Evolutionary conservation across 1,284 basidiomycete genomes (phyloP).

Genomic region (Fomitopsis betulina): DNA sequence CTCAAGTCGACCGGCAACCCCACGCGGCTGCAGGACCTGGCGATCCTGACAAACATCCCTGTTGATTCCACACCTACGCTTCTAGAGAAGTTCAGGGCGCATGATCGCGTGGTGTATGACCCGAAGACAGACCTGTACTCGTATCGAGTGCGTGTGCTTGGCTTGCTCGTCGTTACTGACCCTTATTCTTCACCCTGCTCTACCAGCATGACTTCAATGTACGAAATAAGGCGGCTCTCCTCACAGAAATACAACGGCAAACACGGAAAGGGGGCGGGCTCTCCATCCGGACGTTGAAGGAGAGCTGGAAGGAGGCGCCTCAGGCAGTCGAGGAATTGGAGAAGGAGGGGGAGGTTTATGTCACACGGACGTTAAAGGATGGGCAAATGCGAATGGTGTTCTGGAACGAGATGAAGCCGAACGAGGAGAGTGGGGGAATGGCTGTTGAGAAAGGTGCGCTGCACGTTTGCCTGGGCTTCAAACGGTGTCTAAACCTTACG

Average conservation of each 20-base stretch:
- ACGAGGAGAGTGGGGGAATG: conserved; percentile 63
- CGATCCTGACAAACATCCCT: conserved; percentile 72
- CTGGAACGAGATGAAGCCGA: conserved; percentile 84
- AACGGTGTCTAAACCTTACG: neutral
- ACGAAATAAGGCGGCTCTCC: conserved; percentile 74
- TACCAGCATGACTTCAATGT: conserved; percentile 82
- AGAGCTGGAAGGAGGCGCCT: conserved; percentile 86
- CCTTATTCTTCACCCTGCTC: neutral
- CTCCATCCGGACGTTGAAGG: conserved; percentile 79
- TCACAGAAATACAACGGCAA: conserved; percentile 79
- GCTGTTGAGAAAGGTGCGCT: conserved; percentile 75
- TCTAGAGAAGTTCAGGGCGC: conserved; percentile 73
- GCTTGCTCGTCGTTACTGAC: neutral
- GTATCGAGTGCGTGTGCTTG: conserved; percentile 55
- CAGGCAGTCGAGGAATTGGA: conserved; percentile 81
- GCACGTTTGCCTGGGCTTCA: neutral
- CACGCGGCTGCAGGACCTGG: conserved; percentile 81
- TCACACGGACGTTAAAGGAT: conserved; percentile 80
- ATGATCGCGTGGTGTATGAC: conserved; percentile 78
- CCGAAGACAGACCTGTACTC: conserved; percentile 81
- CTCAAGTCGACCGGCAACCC: conserved; percentile 73
- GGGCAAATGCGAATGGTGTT: conserved; percentile 86
- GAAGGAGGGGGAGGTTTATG: conserved; percentile 82
- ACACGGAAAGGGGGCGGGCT: conserved; percentile 79
- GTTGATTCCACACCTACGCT: conserved; percentile 70